Percentiles rank a stretch among this genome's conserved stretches.
Evolutionary conservation across 257 asterid species (phyloP).

Genomic region (Marsdenia floribunda): DNA sequence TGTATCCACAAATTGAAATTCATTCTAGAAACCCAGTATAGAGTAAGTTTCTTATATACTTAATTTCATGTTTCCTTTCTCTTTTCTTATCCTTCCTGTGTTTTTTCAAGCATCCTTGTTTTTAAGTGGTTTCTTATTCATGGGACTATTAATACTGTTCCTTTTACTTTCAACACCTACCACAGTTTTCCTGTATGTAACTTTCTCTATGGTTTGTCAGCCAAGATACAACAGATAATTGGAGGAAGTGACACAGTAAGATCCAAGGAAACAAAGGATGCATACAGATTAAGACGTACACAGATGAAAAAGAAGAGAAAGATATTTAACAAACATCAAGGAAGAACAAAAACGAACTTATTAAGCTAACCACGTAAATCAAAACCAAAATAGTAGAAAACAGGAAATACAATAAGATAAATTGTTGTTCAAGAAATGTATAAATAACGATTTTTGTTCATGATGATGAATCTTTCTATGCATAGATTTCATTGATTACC

Average conservation of each 20-base stretch:
- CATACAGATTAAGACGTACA: background rate
- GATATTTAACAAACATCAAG: background rate
- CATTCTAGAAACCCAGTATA: background rate
- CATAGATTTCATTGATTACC: background rate
- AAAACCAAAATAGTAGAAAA: background rate
- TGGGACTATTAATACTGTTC: background rate
- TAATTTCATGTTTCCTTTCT: too few relatives aligned
- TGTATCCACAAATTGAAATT: background rate
- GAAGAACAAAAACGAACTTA: background rate
- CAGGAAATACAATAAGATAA: background rate
- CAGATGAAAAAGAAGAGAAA: background rate
- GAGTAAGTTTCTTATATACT: background rate
- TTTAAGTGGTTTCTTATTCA: background rate
- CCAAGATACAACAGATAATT: background rate
- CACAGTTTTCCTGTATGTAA: background rate
- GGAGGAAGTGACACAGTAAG: background rate
- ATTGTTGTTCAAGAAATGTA: background rate
- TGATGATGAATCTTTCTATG: background rate
- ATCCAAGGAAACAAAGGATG: background rate
- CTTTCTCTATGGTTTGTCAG: background rate
- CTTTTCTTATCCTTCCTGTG: background rate
- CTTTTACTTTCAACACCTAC: background rate
- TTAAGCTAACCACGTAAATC: background rate
- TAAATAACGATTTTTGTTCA: background rate
- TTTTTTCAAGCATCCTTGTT: background rate